phyloP scores from a whole-genome alignment of 352 stramenopile genomes.

The Phytopythium chamaehyphon region DNA sequence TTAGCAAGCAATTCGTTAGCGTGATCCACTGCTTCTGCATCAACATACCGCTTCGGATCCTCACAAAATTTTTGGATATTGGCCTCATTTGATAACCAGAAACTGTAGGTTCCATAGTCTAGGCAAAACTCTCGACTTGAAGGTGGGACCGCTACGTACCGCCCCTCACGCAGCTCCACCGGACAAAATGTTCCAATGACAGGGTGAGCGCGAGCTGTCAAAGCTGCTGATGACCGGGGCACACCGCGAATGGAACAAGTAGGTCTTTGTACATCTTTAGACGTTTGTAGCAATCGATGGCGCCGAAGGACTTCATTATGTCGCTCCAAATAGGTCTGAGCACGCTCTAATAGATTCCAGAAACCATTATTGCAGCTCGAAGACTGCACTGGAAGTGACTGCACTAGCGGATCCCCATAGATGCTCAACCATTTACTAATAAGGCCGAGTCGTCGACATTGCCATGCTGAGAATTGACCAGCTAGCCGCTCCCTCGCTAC shows the following conservation, averaged over 20 bases:
- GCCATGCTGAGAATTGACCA: slow-evolving; percentile 29
- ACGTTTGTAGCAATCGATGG: slow-evolving; percentile 24
- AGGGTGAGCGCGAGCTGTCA: slow-evolving; percentile 26
- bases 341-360: slow-evolving; percentile 35
- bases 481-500: slow-evolving; percentile 13
- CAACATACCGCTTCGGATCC: slow-evolving; percentile 30
- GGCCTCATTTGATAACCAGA: slow-evolving; percentile 39
- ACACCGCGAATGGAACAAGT: slow-evolving; percentile 18
- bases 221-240: slow-evolving; percentile 13
- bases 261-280: slow-evolving; percentile 17
- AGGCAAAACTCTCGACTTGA: slow-evolving; percentile 35
- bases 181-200: slow-evolving; percentile 53
- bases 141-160: slow-evolving; percentile 24
- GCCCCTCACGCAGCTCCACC: slow-evolving; percentile 37
- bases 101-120: slow-evolving; percentile 27
- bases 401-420: slow-evolving; percentile 47
- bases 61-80: slow-evolving; percentile 31
- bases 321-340: slow-evolving; percentile 19
- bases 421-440: slow-evolving; percentile 34
- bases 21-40: slow-evolving; percentile 20
- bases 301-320: slow-evolving; percentile 10
- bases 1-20: slow-evolving; percentile 27
- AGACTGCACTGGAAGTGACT: background rate
- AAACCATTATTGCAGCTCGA: slow-evolving; percentile 28
- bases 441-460: slow-evolving; percentile 41